These are phyloP conservation scores for Alternaria sp. DNA, from an alignment of 2,329 filamentous ascomycete species.

Conservation along the genomic window DNA sequence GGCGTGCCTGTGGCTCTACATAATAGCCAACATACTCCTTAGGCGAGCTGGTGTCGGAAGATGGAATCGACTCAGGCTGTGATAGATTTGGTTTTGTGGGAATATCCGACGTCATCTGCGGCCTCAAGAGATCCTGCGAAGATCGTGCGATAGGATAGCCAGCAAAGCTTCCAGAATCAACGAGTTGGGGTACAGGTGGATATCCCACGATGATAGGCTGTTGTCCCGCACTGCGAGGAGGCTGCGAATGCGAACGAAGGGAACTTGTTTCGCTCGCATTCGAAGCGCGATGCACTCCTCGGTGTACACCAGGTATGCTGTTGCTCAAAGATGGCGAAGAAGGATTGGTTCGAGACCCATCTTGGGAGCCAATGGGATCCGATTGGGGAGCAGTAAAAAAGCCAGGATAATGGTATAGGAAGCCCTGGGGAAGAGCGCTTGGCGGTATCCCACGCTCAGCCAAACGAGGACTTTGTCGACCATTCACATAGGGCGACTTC, in stretches of 20 bases:
- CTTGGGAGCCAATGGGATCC: constrained; percentile 45
- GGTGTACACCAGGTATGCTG: constrained; percentile 52
- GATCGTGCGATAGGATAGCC: constrained; percentile 46
- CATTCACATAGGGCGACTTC: constrained; percentile 43
- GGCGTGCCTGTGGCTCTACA: constrained; percentile 50
- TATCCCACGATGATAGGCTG: constrained; percentile 51
- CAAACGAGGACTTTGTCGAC: constrained; percentile 41
- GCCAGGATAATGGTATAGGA: constrained; percentile 56
- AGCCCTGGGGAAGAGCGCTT: constrained; percentile 47
- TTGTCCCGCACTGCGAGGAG: constrained; percentile 53
- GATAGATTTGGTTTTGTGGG: constrained; percentile 29
- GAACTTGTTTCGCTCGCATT: constrained; percentile 53
- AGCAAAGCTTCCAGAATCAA: constrained; percentile 37
- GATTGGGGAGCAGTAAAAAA: constrained; percentile 50
- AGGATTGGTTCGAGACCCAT: constrained; percentile 56
- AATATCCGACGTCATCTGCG: constrained; percentile 26
- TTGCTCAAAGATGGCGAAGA: constrained; percentile 56
- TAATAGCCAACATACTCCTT: constrained; percentile 61
- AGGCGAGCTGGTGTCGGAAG: constrained; percentile 47
- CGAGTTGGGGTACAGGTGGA: constrained; percentile 42
- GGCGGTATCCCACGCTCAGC: constrained; percentile 37
- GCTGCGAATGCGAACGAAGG: constrained; percentile 58
- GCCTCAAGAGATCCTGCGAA: constrained; percentile 34
- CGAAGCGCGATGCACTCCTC: constrained; percentile 52
- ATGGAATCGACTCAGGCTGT: constrained; percentile 26